These are phyloP conservation scores for Pseudocercospora ulei DNA, from an alignment of 2,329 filamentous ascomycete species.

Conservation along the genomic window DNA sequence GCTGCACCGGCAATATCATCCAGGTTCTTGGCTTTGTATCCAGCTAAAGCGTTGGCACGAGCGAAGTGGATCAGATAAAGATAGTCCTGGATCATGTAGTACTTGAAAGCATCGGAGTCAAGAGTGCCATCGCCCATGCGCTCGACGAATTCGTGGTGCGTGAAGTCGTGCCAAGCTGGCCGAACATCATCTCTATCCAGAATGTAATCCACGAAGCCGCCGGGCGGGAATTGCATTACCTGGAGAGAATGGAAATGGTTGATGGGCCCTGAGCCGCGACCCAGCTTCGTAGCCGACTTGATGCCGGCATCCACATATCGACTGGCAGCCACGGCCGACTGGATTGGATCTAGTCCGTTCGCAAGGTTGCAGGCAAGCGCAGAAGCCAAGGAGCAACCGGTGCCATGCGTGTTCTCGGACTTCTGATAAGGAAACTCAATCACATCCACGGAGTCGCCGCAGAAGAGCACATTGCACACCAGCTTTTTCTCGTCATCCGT, in stretches of 20 bases:
- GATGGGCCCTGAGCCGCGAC: slow-evolving; percentile 60
- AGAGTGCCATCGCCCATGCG: slow-evolving; percentile 66
- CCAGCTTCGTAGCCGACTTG: slow-evolving; percentile 52
- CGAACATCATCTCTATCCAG: slow-evolving; percentile 66
- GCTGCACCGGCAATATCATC: slow-evolving; percentile 61
- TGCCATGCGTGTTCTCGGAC: slow-evolving; percentile 82
- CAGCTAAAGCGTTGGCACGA: slow-evolving; percentile 71
- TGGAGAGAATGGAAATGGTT: slow-evolving; percentile 70
- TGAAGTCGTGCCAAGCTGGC: slow-evolving; percentile 62
- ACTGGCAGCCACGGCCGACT: slow-evolving; percentile 58
- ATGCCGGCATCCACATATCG: slow-evolving; percentile 65
- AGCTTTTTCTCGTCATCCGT: slow-evolving; percentile 51
- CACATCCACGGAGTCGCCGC: slow-evolving; percentile 48
- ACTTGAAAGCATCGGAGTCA: slow-evolving; percentile 67
- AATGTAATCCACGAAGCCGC: slow-evolving; percentile 73
- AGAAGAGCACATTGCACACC: slow-evolving; percentile 69
- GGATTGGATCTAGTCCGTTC: slow-evolving; percentile 47
- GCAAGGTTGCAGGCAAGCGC: slow-evolving; percentile 67
- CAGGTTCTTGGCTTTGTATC: slow-evolving; percentile 71
- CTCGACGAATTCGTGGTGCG: slow-evolving; percentile 72
- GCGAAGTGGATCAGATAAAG: slow-evolving; percentile 82
- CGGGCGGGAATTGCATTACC: slow-evolving; percentile 58
- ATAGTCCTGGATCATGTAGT: slow-evolving; percentile 87
- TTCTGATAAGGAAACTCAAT: slow-evolving; percentile 62
- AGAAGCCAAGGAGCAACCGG: slow-evolving; percentile 85